A percentile compares a stretch with the other conserved stretches of the same genome.
Evolutionary conservation across 2,329 filamentous ascomycete species (phyloP).

Genomic region (Pestalotiopsis fici): DNA sequence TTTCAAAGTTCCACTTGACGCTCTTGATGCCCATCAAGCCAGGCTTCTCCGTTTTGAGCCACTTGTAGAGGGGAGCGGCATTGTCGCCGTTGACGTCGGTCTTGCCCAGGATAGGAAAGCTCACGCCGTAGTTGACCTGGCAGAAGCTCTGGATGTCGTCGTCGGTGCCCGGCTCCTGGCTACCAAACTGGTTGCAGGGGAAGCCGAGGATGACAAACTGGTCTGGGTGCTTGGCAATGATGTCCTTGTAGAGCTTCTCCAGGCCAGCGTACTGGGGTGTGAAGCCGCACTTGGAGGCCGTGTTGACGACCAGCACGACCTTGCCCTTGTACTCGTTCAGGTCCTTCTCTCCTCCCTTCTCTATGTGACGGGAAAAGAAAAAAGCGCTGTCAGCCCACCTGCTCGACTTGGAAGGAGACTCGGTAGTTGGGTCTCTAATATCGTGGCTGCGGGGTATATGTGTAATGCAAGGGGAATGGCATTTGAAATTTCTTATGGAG

Average conservation of each 20-base stretch:
- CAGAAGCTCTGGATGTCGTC: constrained; percentile 84
- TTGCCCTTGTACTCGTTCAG: constrained; percentile 80
- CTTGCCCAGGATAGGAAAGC: constrained; percentile 90
- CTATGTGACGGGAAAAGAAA: constrained; percentile 38
- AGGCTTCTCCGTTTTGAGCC: constrained; percentile 71
- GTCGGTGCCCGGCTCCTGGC: constrained; percentile 83
- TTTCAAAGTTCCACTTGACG: constrained; percentile 99
- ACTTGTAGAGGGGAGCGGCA: constrained; percentile 79
- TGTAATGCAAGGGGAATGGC: neutral
- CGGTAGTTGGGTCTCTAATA: neutral
- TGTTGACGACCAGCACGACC: constrained; percentile 95
- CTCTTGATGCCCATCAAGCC: constrained; percentile 86
- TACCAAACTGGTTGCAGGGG: constrained; percentile 96
- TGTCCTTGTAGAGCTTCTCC: constrained; percentile 82
- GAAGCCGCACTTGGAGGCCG: constrained; percentile 98
- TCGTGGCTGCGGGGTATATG: constrained; percentile 7
- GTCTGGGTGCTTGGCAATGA: constrained; percentile 69
- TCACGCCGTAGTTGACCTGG: constrained; percentile 91
- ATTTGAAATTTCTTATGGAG: neutral
- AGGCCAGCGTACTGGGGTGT: constrained; percentile 92
- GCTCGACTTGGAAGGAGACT: constrained; percentile 8
- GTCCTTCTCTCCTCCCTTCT: constrained; percentile 72
- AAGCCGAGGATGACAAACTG: constrained; percentile 91
- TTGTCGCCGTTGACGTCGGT: constrained; percentile 88
- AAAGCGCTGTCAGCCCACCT: constrained; percentile 15